These are phyloP conservation scores for Silene noctiflora DNA, from an alignment of 179 eudicot species.

Conservation along the genomic window DNA sequence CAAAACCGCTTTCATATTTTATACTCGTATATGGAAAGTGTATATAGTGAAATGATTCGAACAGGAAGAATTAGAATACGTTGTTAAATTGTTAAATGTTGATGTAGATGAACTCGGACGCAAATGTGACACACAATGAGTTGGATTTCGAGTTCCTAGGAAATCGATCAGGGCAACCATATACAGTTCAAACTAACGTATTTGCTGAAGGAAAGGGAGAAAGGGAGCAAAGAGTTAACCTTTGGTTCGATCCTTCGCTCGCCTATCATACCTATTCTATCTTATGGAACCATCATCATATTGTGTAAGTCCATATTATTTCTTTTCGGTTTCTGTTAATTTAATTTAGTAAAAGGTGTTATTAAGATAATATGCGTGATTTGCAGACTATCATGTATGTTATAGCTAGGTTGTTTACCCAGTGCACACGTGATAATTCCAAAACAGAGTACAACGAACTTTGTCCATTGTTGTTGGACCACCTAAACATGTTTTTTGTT, in stretches of 20 bases:
- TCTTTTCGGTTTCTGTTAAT: neutral
- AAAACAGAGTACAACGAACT: too few species aligned
- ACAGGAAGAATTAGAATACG: too few species aligned
- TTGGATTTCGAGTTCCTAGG: slow-evolving; percentile 80
- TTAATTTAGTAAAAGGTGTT: neutral
- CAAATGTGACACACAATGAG: slow-evolving; percentile 47
- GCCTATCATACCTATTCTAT: slow-evolving; percentile 53
- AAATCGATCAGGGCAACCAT: slow-evolving; percentile 67
- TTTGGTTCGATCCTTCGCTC: slow-evolving; percentile 72
- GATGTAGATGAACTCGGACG: slow-evolving; percentile 60
- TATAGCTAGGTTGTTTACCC: too few species aligned
- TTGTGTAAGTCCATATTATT: slow-evolving; percentile 40
- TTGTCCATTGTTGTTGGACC: too few species aligned
- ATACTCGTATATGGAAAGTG: too few species aligned
- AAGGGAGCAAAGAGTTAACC: slow-evolving; percentile 63
- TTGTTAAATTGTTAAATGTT: neutral
- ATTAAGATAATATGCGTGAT: too few species aligned
- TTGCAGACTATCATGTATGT: too few species aligned
- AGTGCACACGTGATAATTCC: too few species aligned
- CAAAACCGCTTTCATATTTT: too few species aligned
- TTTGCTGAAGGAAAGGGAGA: slow-evolving; percentile 61
- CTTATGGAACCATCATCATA: slow-evolving; percentile 49
- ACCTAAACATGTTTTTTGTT: too few species aligned
- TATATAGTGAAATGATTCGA: too few species aligned
- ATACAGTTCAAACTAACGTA: slow-evolving; percentile 68